Percentiles rank a stretch among this genome's conserved stretches.
Conservation (phyloP, 169 alveolate genomes). For the Eimeria necatrix region DNA sequence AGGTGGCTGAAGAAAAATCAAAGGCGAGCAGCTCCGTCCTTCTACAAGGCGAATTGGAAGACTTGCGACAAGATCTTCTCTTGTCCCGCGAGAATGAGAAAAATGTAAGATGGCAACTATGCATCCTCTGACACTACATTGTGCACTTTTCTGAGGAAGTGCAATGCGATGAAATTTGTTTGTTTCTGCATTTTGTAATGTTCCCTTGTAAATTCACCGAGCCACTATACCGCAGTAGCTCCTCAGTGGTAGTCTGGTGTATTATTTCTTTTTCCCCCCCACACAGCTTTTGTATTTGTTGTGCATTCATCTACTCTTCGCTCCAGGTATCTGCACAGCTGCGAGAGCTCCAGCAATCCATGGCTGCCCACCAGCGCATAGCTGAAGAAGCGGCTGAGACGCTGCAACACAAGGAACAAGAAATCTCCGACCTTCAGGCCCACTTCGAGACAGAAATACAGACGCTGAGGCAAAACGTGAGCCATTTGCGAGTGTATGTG, state of each 20-base stretch:
- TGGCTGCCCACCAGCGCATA: background rate
- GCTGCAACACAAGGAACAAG: background rate
- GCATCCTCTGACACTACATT: too few species aligned
- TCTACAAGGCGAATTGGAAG: constrained; percentile 4
- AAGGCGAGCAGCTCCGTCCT: background rate
- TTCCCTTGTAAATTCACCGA: background rate
- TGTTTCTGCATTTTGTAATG: background rate
- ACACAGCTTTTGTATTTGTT: background rate
- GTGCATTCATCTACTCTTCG: background rate
- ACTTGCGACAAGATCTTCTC: background rate
- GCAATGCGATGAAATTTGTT: too few species aligned
- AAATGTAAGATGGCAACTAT: background rate
- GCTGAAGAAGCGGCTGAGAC: background rate
- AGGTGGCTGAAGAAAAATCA: background rate
- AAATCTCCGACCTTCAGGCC: background rate
- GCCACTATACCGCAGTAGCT: background rate
- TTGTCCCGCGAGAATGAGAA: background rate
- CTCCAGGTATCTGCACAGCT: background rate
- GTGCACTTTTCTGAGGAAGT: too few species aligned
- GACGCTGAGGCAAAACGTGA: background rate
- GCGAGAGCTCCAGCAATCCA: background rate
- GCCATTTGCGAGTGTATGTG: background rate
- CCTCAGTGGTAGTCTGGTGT: background rate
- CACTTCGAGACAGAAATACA: background rate
- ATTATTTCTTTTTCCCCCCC: too few species aligned